Percentiles rank a stretch among this genome's conserved stretches.
Conservation (phyloP, 2,329 filamentous ascomycete genomes). For the Claviceps paspali region DNA sequence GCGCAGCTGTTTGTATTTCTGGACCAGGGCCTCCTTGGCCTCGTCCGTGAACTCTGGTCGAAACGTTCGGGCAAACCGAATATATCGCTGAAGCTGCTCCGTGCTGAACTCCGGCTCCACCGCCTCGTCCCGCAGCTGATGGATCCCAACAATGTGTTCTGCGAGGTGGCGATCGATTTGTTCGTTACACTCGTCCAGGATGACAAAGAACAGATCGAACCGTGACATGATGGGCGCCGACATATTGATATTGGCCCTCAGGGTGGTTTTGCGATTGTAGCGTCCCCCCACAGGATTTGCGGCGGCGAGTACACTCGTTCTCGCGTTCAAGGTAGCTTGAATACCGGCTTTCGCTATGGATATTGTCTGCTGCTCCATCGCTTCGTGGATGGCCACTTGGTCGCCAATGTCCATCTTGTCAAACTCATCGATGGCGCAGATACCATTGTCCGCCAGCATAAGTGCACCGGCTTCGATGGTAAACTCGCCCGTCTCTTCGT, state of each 20-base stretch:
- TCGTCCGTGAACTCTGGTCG: conserved; percentile 82
- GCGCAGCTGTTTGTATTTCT: conserved; percentile 89
- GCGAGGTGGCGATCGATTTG: conserved; percentile 78
- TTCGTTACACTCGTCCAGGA: conserved; percentile 94
- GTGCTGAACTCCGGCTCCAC: conserved; percentile 89
- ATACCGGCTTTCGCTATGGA: conserved; percentile 98
- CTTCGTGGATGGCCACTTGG: conserved; percentile 98
- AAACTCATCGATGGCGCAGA: conserved; percentile 97
- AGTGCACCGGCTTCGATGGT: conserved; percentile 96
- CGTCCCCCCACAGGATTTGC: conserved; percentile 91
- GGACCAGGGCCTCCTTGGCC: conserved; percentile 70
- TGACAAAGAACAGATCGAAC: conserved; percentile 97
- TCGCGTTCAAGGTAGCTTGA: conserved; percentile 89
- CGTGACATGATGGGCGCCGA: conserved; percentile 97
- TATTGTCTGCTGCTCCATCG: conserved; percentile 99
- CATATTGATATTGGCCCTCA: conserved; percentile 96
- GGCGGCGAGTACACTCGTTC: conserved; percentile 87
- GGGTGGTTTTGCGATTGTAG: conserved; percentile 92
- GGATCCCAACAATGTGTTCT: conserved; percentile 85
- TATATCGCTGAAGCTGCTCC: conserved; percentile 91
- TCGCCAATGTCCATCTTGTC: conserved; percentile 99
- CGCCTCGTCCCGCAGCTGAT: conserved; percentile 83
- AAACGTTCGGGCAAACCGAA: conserved; percentile 90
- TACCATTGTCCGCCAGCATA: conserved; percentile 93
- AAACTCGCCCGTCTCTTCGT: conserved; percentile 96